Conservation (phyloP, 2,329 filamentous ascomycete genomes). For the Hymenoscyphus linearis region DNA sequence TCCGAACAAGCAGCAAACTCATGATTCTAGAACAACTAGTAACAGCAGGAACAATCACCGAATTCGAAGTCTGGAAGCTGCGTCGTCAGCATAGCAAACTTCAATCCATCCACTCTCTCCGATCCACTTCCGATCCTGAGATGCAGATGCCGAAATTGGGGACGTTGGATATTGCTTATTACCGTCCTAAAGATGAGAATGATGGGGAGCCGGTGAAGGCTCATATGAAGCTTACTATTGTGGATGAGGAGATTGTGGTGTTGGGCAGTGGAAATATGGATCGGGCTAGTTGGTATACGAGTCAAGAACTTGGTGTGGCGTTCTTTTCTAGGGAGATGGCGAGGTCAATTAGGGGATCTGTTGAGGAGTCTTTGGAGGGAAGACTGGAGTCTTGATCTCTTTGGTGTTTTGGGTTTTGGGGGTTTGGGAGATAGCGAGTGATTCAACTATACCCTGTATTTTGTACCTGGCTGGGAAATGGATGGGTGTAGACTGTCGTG, state of each 20-base stretch:
- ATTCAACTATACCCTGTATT: neutral
- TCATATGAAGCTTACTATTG: slow-evolving; percentile 71
- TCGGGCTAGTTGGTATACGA: slow-evolving; percentile 80
- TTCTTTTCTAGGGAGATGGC: slow-evolving; percentile 42
- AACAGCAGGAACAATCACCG: slow-evolving; percentile 70
- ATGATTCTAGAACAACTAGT: slow-evolving; percentile 79
- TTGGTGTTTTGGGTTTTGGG: no score
- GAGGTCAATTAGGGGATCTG: slow-evolving; percentile 10
- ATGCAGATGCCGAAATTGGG: neutral
- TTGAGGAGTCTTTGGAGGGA: slow-evolving; percentile 16
- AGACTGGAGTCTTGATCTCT: slow-evolving; percentile 3
- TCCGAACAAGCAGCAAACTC: slow-evolving; percentile 63
- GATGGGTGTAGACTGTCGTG: no score
- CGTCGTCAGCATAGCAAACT: slow-evolving; percentile 47
- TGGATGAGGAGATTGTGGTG: slow-evolving; percentile 63
- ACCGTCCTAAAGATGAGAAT: slow-evolving; percentile 12
- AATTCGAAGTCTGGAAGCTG: slow-evolving; percentile 55
- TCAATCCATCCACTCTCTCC: slow-evolving; percentile 1
- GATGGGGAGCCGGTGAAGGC: slow-evolving; percentile 61
- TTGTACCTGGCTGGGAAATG: neutral
- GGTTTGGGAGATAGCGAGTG: neutral
- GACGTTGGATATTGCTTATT: neutral
- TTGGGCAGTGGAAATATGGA: slow-evolving; percentile 82
- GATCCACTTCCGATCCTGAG: neutral
- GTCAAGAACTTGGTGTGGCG: slow-evolving; percentile 71